Percentiles rank a stretch among this genome's conserved stretches.
Conservation (phyloP, 306 rosid species). For the Prunus mira region DNA sequence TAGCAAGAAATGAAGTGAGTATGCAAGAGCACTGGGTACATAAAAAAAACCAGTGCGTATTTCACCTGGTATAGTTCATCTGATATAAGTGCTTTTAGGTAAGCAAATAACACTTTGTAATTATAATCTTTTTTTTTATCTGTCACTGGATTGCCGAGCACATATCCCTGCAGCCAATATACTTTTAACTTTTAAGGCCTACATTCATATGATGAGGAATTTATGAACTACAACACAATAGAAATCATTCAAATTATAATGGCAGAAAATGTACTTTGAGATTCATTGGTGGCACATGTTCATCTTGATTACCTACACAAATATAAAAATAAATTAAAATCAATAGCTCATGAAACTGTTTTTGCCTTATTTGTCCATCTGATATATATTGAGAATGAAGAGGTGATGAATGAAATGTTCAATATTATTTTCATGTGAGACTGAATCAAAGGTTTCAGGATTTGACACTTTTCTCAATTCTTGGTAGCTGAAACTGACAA, state of each 20-base stretch:
- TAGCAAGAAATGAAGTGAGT: background rate
- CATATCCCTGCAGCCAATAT: constrained; percentile 14
- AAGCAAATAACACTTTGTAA: constrained; percentile 14
- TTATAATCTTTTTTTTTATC: background rate
- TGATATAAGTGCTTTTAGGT: background rate
- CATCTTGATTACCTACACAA: too few relatives aligned
- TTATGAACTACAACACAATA: background rate
- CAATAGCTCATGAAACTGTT: background rate
- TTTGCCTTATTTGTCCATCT: background rate
- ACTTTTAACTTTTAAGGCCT: background rate
- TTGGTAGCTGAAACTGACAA: too few relatives aligned
- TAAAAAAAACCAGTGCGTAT: too few relatives aligned
- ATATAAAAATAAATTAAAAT: too few relatives aligned
- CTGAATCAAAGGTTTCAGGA: background rate
- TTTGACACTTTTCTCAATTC: too few relatives aligned
- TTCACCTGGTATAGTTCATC: constrained; percentile 13
- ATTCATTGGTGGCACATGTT: too few relatives aligned
- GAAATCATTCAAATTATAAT: background rate
- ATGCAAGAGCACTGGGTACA: too few relatives aligned
- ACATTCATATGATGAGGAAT: background rate
- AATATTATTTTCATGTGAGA: background rate
- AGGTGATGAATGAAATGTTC: background rate
- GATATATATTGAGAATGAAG: too few relatives aligned
- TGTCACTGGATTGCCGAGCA: constrained; percentile 20
- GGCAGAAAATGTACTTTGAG: too few relatives aligned